phyloP scores from a whole-genome alignment of 352 stramenopile genomes.

The Phytophthora parvispora region DNA sequence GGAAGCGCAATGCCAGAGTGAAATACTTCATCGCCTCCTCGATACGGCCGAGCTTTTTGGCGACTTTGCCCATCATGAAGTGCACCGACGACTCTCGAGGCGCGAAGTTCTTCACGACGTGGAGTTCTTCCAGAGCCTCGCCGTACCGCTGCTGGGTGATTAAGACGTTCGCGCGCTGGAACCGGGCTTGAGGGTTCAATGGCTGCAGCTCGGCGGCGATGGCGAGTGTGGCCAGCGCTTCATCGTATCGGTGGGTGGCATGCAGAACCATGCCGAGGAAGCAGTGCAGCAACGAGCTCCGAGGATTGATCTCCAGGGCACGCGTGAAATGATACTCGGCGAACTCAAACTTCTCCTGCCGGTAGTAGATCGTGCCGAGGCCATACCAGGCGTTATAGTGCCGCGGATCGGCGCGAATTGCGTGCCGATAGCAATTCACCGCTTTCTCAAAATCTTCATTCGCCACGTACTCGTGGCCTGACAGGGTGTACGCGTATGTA shows the following conservation, averaged over 20 bases:
- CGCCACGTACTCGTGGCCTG: conserved; percentile 97
- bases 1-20: conserved; percentile 96
- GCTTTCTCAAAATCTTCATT: conserved; percentile 99
- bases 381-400: conserved; percentile 97
- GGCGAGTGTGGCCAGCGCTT: conserved; percentile 93
- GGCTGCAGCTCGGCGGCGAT: conserved; percentile 93
- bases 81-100: conserved; percentile 98
- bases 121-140: conserved; percentile 94
- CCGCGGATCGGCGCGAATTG: conserved; percentile 93
- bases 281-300: conserved; percentile 95
- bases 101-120: conserved; percentile 93
- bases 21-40: conserved; percentile 98
- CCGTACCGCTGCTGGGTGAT: conserved; percentile 93
- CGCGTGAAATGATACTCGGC: conserved; percentile 98
- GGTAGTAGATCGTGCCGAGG: conserved; percentile 96
- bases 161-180: conserved; percentile 96
- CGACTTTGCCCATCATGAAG: conserved; percentile 98
- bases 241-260: conserved; percentile 89
- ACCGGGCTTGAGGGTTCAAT: conserved; percentile 94
- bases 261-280: conserved; percentile 97
- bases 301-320: conserved; percentile 95
- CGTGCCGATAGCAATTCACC: conserved; percentile 96
- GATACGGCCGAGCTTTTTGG: conserved; percentile 85
- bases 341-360: conserved; percentile 98
- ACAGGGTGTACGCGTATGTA: conserved; percentile 98